Conservation (phyloP, 1,139 yeast genomes). For the Suhomyces guaymorum region DNA sequence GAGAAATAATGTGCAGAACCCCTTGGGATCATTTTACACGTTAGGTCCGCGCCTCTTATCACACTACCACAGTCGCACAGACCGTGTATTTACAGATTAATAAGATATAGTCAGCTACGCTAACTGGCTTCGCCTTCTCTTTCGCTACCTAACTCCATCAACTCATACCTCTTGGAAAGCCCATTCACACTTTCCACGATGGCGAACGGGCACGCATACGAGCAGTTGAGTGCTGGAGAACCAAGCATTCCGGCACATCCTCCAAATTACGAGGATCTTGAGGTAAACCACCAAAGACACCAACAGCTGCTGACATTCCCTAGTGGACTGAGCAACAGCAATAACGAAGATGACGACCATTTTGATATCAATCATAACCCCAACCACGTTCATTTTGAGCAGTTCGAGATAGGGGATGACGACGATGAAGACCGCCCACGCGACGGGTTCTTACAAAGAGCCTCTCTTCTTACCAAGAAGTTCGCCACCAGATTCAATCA, state of each 20-base stretch:
- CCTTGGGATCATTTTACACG: background rate
- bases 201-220: constrained; percentile 6
- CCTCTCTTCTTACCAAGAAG: constrained; percentile 33
- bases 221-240: constrained; percentile 3
- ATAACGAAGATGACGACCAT: constrained; percentile 9
- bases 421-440: constrained; percentile 19
- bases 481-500: constrained; percentile 42
- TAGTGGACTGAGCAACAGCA: constrained; percentile 7
- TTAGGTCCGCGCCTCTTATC: background rate
- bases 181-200: too few species aligned
- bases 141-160: background rate
- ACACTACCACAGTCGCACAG: background rate
- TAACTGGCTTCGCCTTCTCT: background rate
- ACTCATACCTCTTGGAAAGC: too few species aligned
- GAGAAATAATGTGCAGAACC: too few species aligned
- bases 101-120: background rate
- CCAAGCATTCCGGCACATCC: constrained; percentile 26
- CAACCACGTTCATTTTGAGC: constrained; percentile 23
- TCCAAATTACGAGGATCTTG: constrained; percentile 32
- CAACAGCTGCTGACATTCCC: constrained; percentile 4
- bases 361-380: constrained; percentile 11
- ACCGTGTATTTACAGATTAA: background rate
- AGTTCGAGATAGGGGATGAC: constrained; percentile 38
- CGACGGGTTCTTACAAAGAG: constrained; percentile 30
- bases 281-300: constrained; percentile 3